Base-by-base conservation (phyloP, 1,284 basidiomycete genomes). In the Hemileia vastatrix region DNA sequence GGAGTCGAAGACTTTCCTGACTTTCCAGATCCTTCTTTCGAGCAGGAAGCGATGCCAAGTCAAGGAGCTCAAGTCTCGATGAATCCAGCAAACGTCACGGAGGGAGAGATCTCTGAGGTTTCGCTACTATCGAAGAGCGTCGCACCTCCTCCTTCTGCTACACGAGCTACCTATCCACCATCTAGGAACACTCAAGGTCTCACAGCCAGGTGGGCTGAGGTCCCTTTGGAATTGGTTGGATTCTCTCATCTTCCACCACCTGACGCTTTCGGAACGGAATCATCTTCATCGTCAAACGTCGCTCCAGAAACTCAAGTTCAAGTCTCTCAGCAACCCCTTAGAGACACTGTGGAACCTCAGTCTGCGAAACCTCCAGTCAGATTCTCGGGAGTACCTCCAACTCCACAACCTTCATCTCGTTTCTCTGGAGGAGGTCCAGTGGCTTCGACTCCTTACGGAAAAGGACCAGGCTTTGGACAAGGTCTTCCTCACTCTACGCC, bases 1-100 rank as follows among this genome's bases (percentile, higher is more conserved):
- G 54, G 70, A 21, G 58, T 69, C 5, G 66, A 71, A 54, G 68
- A 72, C 43, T 74, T 74, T 59, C 72, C 72, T 0, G 68, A 65
- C 1, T 72, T 70, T 48, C 54, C 57, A 9, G 71, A 74, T 50
- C 69, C 36, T 15, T 40, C 36, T 15, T 40, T 40, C 36, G 36
- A 40, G 15, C 11, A 9, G 15, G 36, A 40, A 40, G 15, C 11
- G 36, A 40, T 11, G 9, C 36, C 8, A 15, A 40, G 15, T 40
- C 36, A 40, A 40, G 36, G 36, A 40, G 36, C 15, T 15, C 11
- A 40, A 9, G 36, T 40, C 36, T 11, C 36, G 36, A 40, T 40
- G 36, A 9, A 40, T 40, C 11, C 11, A 40, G 36, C 15, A 40
- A 9, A 40, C 36, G 36, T 40, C 36, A 15, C 36, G 9, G 36